These are phyloP conservation scores for Tricholoma hemisulphureum DNA, from an alignment of 768 basidiomycete genomes.

Conservation along the genomic window DNA sequence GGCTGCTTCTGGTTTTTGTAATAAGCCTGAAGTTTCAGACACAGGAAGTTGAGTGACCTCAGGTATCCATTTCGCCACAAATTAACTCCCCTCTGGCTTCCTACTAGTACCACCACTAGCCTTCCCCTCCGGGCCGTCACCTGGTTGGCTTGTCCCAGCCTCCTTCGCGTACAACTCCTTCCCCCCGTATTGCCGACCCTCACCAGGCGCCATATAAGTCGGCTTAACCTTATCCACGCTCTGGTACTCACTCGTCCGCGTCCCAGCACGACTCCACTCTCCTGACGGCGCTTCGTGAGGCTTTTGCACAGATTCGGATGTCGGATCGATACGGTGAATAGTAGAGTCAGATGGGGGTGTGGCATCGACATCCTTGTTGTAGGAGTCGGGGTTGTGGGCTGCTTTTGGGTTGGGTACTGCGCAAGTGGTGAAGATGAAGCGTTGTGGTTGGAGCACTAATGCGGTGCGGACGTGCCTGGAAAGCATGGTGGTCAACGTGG, in stretches of 20 bases:
- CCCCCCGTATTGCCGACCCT: slow-evolving; percentile 29
- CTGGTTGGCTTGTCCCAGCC: slow-evolving; percentile 31
- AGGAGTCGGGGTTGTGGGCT: slow-evolving; percentile 39
- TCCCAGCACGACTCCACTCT: slow-evolving; percentile 42
- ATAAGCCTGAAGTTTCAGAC: no score
- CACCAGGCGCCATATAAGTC: slow-evolving; percentile 30
- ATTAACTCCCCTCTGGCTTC: slow-evolving; percentile 26
- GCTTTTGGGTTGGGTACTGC: neutral
- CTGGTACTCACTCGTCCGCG: slow-evolving; percentile 36
- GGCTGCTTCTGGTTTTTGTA: no score
- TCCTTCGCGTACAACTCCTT: slow-evolving; percentile 26
- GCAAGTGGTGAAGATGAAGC: neutral
- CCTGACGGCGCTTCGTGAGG: slow-evolving; percentile 52
- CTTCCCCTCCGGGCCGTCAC: slow-evolving; percentile 38
- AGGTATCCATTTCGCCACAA: neutral
- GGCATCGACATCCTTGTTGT: slow-evolving; percentile 48
- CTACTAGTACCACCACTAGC: slow-evolving; percentile 38
- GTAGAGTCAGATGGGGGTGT: slow-evolving; percentile 40
- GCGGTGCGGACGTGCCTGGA: slow-evolving; percentile 4
- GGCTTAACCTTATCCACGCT: slow-evolving; percentile 27
- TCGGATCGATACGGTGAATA: slow-evolving; percentile 46
- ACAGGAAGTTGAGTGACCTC: no score
- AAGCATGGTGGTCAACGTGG: slow-evolving; percentile 8
- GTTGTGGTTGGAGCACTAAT: slow-evolving; percentile 1
- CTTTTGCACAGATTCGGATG: slow-evolving; percentile 42